Conservation (phyloP, 495 filamentous ascomycete genomes). For the Daldinia concentrica region DNA sequence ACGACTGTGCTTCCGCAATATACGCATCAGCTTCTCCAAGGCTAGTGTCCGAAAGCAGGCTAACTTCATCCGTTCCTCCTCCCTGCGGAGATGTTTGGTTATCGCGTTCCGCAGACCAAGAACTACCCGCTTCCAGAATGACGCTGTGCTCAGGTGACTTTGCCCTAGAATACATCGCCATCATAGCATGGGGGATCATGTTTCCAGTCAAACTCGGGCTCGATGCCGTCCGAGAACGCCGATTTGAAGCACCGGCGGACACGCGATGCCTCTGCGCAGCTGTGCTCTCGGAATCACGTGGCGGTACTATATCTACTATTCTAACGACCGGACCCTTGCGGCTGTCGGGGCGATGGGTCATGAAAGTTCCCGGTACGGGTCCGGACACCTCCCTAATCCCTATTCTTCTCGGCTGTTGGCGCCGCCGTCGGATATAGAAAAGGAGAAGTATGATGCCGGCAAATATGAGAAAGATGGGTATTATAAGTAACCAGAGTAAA, state of each 20-base stretch:
- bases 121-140: slow-evolving; percentile 30
- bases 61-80: slow-evolving; percentile 37
- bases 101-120: slow-evolving; percentile 18
- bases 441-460: slow-evolving; percentile 31
- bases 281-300: slow-evolving; percentile 11
- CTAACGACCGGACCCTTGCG: slow-evolving; percentile 27
- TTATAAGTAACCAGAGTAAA: slow-evolving; percentile 43
- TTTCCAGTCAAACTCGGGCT: slow-evolving; percentile 20
- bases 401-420: slow-evolving; percentile 31
- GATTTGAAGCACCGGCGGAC: slow-evolving; percentile 22
- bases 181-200: slow-evolving; percentile 33
- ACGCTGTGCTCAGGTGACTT: slow-evolving; percentile 28
- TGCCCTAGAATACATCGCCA: slow-evolving; percentile 37
- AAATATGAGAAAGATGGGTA: slow-evolving; percentile 39
- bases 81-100: slow-evolving; percentile 26
- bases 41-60: slow-evolving; percentile 46
- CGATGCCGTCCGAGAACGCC: slow-evolving; percentile 10
- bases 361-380: slow-evolving; percentile 52
- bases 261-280: not conserved
- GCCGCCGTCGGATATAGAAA: slow-evolving; percentile 39
- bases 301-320: slow-evolving; percentile 36
- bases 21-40: slow-evolving; percentile 38
- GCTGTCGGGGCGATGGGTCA: slow-evolving; percentile 34
- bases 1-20: slow-evolving; percentile 37
- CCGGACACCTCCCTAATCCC: slow-evolving; percentile 52